Conservation (phyloP, 1,139 yeast genomes). For the Pichia sp. region DNA sequence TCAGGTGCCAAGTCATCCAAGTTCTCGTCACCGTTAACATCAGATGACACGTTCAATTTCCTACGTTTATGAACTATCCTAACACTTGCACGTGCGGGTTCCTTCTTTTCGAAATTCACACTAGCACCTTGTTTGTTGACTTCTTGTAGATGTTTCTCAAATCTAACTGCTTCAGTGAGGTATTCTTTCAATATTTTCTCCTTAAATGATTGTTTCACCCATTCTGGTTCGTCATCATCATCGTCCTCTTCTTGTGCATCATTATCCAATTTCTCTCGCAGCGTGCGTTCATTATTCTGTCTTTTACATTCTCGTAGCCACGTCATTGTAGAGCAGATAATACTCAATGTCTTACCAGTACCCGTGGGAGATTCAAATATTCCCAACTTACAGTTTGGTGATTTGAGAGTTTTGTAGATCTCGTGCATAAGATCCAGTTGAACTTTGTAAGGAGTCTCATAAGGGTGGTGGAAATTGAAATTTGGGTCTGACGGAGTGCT, state of each 20-base stretch:
- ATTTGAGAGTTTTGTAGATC: slow-evolving; percentile 54
- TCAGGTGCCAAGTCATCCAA: slow-evolving; percentile 32
- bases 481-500: neutral
- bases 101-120: slow-evolving; percentile 12
- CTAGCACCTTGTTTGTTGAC: slow-evolving; percentile 16
- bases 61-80: slow-evolving; percentile 12
- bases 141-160: slow-evolving; percentile 35
- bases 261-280: slow-evolving; percentile 12
- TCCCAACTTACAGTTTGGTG: slow-evolving; percentile 55
- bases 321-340: slow-evolving; percentile 79
- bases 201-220: slow-evolving; percentile 40
- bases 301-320: slow-evolving; percentile 68
- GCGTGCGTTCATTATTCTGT: slow-evolving; percentile 18
- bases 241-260: slow-evolving; percentile 17
- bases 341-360: slow-evolving; percentile 83
- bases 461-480: slow-evolving; percentile 80
- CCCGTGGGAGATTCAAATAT: slow-evolving; percentile 95
- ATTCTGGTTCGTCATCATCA: slow-evolving; percentile 47
- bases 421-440: slow-evolving; percentile 73
- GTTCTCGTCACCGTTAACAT: neutral
- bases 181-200: slow-evolving; percentile 30
- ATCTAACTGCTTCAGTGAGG: slow-evolving; percentile 32
- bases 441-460: slow-evolving; percentile 66
- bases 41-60: no score
- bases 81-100: slow-evolving; percentile 11